Evolutionary conservation across 495 filamentous ascomycete genomes (phyloP), one percentile per base, ranked within the genome.

Genomic region (Delitschia confertaspora): DNA sequence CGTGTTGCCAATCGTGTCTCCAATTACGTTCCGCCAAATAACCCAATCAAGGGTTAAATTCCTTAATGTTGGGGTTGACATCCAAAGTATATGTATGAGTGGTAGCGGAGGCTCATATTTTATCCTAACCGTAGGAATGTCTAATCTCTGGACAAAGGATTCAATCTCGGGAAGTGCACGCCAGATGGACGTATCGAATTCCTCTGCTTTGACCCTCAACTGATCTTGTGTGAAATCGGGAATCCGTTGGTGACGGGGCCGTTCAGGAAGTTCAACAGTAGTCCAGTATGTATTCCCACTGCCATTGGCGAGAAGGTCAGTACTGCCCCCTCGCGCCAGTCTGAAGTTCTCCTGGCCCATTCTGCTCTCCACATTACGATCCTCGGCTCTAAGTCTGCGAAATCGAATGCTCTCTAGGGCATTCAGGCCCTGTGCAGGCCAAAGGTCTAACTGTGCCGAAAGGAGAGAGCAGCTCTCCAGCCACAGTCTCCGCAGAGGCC

Each of bases 21-120:
- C 8, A 6, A 24, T 39, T 33, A 8, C 17, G 21, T 33, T 20
- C 11, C 44, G 20, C 46, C 40, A 44, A 24, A 61, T 18, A 16
- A 61, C 32, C 60, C 58, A 64, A 32, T 64, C 60, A 3, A 64
- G 49, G 20, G 45, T 60, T 13, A 64, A 25, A 7, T 47, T 56
- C 0, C 54, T 60, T 6, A 64, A 37, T 6, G 53, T 55, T 20
- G 16, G 23, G 6, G 45, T 43, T 4, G 53, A 48, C 10, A 26
- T 38, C 0, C 44, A 18, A 1, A 59, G 40, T 10, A 60, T 22
- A 22, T 42, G 16, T 17, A 35, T 43, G 4, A 38, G 19, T 16
- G 51, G 39, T 25, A 48, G 23, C 7, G 16, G 10, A 13, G 31
- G 20, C 3, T 19, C n/a, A n/a, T n/a, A n/a, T n/a, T n/a, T n/a